These are phyloP conservation scores for Rhododendron henanense DNA, from an alignment of 148 eudicot species.

Conservation along the genomic window DNA sequence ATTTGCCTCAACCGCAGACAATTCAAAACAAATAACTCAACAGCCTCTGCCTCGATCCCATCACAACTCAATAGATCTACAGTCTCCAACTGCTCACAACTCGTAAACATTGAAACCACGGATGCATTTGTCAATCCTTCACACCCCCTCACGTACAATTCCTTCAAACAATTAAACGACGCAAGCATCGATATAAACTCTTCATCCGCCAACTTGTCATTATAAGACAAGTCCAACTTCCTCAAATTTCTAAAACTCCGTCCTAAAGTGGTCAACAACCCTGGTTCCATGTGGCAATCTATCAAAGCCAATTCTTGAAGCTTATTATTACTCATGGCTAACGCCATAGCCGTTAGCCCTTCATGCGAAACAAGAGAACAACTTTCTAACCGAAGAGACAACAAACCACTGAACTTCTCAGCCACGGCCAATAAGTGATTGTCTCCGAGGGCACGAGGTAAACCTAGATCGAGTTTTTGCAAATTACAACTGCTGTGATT, in stretches of 20 bases:
- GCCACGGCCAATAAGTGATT: conserved; percentile 40
- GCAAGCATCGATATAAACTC: conserved; percentile 44
- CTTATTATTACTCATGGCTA: conserved; percentile 12
- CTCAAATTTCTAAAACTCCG: conserved; percentile 39
- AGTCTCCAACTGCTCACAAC: conserved; percentile 36
- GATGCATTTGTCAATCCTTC: conserved; percentile 24
- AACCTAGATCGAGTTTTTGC: conserved; percentile 39
- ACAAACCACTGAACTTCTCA: conserved; percentile 24
- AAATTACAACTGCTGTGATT: conserved; percentile 25
- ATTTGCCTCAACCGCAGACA: conserved; percentile 26
- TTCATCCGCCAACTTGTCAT: conserved; percentile 37
- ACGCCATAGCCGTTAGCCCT: conserved; percentile 31
- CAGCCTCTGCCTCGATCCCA: conserved; percentile 31
- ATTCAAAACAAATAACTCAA: conserved; percentile 33
- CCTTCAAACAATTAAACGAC: conserved; percentile 29
- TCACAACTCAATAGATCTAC: conserved; percentile 38
- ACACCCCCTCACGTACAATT: conserved; percentile 47
- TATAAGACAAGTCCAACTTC: conserved; percentile 48
- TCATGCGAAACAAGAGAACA: conserved; percentile 47
- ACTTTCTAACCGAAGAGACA: conserved; percentile 35
- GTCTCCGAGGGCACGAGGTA: conserved; percentile 52
- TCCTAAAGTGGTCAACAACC: conserved; percentile 42
- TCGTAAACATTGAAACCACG: conserved; percentile 19
- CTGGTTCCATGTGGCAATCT: conserved; percentile 43
- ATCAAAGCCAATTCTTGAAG: conserved; percentile 46